Percentiles rank a stretch among this genome's conserved stretches.
Evolutionary conservation across 73 alveolate species (phyloP).

Genomic region (Symbiodinium pilosum): DNA sequence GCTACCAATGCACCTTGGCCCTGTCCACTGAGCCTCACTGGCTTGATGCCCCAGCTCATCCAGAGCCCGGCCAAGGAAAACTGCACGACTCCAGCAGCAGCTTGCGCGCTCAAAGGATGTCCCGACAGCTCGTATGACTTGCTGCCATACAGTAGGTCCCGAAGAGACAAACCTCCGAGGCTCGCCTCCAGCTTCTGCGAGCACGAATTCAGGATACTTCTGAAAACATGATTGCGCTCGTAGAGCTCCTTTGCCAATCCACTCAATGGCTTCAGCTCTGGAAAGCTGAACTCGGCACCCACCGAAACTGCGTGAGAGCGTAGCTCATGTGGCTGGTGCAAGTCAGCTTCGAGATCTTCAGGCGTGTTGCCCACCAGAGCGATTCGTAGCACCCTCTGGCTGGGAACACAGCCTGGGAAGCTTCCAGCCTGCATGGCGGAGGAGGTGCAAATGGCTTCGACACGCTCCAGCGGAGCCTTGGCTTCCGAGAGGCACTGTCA

Average conservation of each 20-base stretch:
- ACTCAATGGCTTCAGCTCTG: not conserved
- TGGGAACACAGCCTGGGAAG: not conserved
- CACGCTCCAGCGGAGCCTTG: not conserved
- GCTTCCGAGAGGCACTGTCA: not conserved
- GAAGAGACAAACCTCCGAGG: not conserved
- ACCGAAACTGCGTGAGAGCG: too few species aligned
- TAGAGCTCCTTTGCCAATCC: not conserved
- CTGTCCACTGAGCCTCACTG: not conserved
- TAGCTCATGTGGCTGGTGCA: too few species aligned
- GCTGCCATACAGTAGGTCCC: not conserved
- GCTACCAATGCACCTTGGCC: not conserved
- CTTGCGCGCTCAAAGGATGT: not conserved
- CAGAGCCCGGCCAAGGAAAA: not conserved
- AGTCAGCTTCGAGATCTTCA: too few species aligned
- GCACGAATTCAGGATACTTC: not conserved
- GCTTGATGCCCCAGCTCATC: not conserved
- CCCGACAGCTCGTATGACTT: not conserved
- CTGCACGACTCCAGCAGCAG: not conserved
- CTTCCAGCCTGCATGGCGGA: too few species aligned
- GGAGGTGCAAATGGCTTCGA: too few species aligned
- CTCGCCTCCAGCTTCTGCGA: not conserved
- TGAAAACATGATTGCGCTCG: not conserved
- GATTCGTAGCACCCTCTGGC: too few species aligned
- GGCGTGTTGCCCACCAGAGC: too few species aligned
- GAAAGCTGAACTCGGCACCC: not conserved